phyloP scores from a whole-genome alignment of 2,329 filamentous ascomycete species.

The Cryphonectria carpinicola region DNA sequence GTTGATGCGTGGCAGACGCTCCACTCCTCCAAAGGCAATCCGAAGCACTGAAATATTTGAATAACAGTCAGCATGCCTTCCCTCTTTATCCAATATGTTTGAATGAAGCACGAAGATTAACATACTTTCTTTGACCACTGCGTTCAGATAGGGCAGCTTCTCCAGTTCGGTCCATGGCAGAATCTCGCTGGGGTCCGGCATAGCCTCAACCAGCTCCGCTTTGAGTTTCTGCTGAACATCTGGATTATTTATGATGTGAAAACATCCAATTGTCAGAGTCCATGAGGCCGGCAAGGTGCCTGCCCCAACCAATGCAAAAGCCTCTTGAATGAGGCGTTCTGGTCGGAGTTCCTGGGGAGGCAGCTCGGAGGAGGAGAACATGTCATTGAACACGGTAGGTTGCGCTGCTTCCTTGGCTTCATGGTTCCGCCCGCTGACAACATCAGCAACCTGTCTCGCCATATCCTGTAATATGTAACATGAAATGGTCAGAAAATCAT shows the following conservation, averaged over 20 bases:
- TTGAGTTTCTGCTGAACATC: neutral
- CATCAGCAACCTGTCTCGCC: neutral
- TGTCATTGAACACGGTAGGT: constrained; percentile 1
- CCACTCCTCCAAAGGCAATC: neutral
- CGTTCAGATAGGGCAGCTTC: constrained; percentile 11
- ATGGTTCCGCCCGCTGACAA: neutral
- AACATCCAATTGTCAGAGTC: neutral
- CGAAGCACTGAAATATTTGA: neutral
- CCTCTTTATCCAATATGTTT: neutral
- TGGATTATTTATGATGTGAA: neutral
- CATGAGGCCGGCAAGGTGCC: constrained; percentile 5
- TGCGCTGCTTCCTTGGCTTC: neutral
- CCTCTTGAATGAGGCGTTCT: constrained; percentile 11
- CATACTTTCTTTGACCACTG: constrained; percentile 9
- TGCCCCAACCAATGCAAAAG: constrained; percentile 2
- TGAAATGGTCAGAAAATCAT: neutral
- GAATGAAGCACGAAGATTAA: neutral
- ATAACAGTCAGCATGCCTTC: neutral
- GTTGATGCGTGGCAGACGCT: constrained; percentile 10
- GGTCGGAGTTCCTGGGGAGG: neutral
- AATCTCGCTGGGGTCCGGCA: constrained; percentile 2
- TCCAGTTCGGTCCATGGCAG: neutral
- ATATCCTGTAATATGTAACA: neutral
- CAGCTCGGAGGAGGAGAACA: constrained; percentile 7
- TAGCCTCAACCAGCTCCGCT: neutral